Conservation (phyloP, 2,329 filamentous ascomycete species). For the Talaromyces sp. region DNA sequence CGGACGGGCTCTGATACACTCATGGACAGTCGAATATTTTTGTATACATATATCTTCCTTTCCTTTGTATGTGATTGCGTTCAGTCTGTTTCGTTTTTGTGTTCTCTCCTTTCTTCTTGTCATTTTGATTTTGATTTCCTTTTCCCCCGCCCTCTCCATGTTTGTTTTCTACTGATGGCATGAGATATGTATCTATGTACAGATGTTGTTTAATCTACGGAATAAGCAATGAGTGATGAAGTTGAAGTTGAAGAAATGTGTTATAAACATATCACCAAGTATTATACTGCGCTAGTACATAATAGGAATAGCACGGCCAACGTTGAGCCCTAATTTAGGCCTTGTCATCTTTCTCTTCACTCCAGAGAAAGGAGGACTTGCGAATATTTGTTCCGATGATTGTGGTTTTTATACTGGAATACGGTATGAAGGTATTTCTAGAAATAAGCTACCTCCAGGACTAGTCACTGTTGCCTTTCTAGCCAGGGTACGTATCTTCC, state of each 20-base stretch:
- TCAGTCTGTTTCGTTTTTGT: background rate
- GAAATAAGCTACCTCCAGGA: too few relatives aligned
- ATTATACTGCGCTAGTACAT: background rate
- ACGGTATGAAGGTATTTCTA: too few relatives aligned
- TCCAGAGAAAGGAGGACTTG: background rate
- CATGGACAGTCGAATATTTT: background rate
- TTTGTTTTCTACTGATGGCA: conserved; percentile 13
- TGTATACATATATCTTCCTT: conserved; percentile 19
- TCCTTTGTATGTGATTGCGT: background rate
- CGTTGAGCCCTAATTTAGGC: background rate
- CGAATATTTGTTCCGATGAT: background rate
- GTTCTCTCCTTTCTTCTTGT: background rate
- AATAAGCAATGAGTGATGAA: background rate
- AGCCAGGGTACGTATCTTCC: too few relatives aligned
- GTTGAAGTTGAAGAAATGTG: background rate
- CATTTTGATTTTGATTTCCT: conserved; percentile 3
- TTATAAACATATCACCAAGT: background rate
- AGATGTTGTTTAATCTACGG: conserved; percentile 2
- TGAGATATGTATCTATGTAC: conserved; percentile 21
- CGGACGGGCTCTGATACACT: background rate
- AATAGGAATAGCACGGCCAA: background rate
- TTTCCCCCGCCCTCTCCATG: background rate
- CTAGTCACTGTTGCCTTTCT: too few relatives aligned
- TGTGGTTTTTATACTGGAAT: too few relatives aligned
- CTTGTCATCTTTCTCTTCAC: background rate